Percentiles rank a stretch among this genome's conserved stretches.
Evolutionary conservation across 192 early-diverging fungal species (phyloP).

Genomic region (Umbelopsis sp.): DNA sequence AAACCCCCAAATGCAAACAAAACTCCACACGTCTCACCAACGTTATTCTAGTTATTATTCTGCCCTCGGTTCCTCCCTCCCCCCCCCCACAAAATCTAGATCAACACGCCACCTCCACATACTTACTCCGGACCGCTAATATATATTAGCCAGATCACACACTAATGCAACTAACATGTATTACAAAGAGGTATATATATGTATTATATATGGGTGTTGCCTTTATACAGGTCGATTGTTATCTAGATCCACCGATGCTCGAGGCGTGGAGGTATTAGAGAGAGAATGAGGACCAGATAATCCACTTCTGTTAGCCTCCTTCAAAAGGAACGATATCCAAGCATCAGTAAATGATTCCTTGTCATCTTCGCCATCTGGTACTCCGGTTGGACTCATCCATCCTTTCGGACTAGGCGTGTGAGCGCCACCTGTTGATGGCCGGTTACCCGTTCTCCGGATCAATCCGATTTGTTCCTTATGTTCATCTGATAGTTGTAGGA

Average conservation of each 20-base stretch:
- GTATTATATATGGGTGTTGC: too few relatives aligned
- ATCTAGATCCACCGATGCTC: background rate
- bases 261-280: background rate
- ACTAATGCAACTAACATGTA: too few relatives aligned
- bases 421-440: conserved; percentile 40
- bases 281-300: background rate
- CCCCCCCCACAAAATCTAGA: too few relatives aligned
- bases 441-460: conserved; percentile 52
- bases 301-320: conserved; percentile 51
- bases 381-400: conserved; percentile 43
- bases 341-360: conserved; percentile 71
- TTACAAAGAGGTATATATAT: conserved; percentile 14
- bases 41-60: too few relatives aligned
- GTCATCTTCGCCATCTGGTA: conserved; percentile 29
- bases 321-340: conserved; percentile 80
- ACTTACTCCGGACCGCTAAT: too few relatives aligned
- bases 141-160: too few relatives aligned
- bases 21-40: too few relatives aligned
- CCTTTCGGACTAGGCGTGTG: conserved; percentile 53
- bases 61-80: too few relatives aligned
- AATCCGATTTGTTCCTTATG: conserved; percentile 85
- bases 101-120: too few relatives aligned
- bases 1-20: too few relatives aligned
- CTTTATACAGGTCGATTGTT: background rate
- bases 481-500: conserved; percentile 85